These are phyloP conservation scores for Solanum neorickii DNA, from an alignment of 257 asterid species.

Conservation along the genomic window DNA sequence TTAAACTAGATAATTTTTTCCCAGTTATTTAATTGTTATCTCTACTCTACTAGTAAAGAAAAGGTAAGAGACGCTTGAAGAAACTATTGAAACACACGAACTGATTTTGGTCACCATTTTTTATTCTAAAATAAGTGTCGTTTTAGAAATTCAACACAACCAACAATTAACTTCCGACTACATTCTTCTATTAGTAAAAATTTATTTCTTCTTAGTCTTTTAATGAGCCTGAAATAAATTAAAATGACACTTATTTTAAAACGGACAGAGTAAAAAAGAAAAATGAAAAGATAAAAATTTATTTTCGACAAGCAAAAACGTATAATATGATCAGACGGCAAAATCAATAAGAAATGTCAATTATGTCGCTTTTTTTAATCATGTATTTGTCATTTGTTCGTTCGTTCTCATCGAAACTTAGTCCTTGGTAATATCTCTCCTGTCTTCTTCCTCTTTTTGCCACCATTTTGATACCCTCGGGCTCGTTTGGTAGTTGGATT, in stretches of 20 bases:
- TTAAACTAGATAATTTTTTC: too few relatives aligned
- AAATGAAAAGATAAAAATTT: not conserved
- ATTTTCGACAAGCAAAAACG: not conserved
- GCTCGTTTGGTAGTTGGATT: not conserved
- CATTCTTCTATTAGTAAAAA: too few relatives aligned
- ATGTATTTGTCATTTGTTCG: conserved; percentile 10
- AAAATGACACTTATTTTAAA: not conserved
- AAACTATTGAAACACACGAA: not conserved
- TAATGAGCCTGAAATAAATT: not conserved
- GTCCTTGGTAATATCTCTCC: not conserved
- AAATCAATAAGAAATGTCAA: not conserved
- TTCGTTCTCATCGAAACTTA: conserved; percentile 8
- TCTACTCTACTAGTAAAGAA: not conserved
- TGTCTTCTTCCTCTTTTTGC: not conserved
- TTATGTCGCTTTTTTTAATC: not conserved
- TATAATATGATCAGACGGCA: not conserved
- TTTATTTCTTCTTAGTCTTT: too few relatives aligned
- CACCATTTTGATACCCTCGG: not conserved
- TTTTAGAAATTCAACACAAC: not conserved
- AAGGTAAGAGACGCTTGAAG: not conserved
- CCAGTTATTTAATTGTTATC: not conserved
- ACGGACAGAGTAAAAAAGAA: not conserved
- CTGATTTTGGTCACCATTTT: not conserved
- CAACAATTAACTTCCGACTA: not conserved
- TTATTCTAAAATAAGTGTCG: not conserved